Conservation (phyloP, 306 rosid genomes). For the Albizia julibrissin region DNA sequence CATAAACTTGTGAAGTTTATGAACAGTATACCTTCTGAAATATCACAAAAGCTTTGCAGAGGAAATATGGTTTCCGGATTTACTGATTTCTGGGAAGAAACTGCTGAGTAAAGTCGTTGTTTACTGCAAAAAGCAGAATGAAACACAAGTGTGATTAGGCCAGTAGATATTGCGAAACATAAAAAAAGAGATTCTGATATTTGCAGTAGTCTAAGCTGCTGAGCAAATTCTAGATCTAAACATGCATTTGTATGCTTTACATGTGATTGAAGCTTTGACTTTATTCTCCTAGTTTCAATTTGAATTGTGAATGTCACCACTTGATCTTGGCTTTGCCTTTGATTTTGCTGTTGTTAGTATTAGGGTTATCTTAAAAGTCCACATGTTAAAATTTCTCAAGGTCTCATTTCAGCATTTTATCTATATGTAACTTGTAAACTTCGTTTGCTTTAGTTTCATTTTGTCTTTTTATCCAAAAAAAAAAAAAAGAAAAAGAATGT, state of each 20-base stretch:
- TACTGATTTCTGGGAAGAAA: slow-evolving; percentile 56
- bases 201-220: slow-evolving; percentile 2
- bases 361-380: no score
- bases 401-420: no score
- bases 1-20: neutral
- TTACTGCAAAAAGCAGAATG: slow-evolving; percentile 64
- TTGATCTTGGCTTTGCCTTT: no score
- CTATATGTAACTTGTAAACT: no score
- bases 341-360: no score
- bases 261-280: slow-evolving; percentile 11
- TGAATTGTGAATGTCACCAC: neutral
- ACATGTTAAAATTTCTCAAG: no score
- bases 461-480: no score
- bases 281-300: slow-evolving; percentile 13
- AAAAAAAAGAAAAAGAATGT: neutral
- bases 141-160: slow-evolving; percentile 24
- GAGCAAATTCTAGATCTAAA: neutral
- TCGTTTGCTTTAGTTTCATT: no score
- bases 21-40: slow-evolving; percentile 65
- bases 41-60: slow-evolving; percentile 57
- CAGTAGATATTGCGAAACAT: slow-evolving; percentile 22
- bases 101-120: slow-evolving; percentile 45
- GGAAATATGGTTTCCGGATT: slow-evolving; percentile 63
- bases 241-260: neutral
- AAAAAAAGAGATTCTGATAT: neutral